Percentiles rank a stretch among this genome's conserved stretches.
These are phyloP conservation scores for Fragosphaeria purpurea DNA, from an alignment of 2,329 filamentous ascomycete genomes.

Conservation along the genomic window DNA sequence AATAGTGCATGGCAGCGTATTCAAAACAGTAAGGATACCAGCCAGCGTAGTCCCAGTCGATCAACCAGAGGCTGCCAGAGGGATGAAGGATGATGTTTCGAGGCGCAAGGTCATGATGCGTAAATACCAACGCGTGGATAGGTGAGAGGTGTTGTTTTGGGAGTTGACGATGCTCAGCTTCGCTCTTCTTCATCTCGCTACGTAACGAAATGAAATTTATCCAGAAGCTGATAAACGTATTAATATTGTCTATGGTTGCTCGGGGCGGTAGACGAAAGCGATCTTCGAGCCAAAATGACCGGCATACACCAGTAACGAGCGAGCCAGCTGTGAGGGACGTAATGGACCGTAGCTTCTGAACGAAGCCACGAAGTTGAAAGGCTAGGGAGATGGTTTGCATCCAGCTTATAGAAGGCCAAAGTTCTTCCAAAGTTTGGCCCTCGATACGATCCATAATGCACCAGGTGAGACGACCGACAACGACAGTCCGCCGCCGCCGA, in stretches of 20 bases:
- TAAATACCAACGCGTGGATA: slow-evolving; percentile 5
- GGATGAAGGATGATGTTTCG: slow-evolving; percentile 8
- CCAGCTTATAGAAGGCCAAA: slow-evolving; percentile 7
- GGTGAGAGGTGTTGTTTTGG: slow-evolving; percentile 6
- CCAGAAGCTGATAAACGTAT: slow-evolving; percentile 5
- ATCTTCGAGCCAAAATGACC: slow-evolving; percentile 9
- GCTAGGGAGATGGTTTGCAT: slow-evolving; percentile 5
- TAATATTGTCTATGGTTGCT: slow-evolving; percentile 4
- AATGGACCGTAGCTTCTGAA: slow-evolving; percentile 4
- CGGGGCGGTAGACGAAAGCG: slow-evolving; percentile 4
- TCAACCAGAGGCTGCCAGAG: slow-evolving; percentile 7
- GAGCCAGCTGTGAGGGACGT: slow-evolving; percentile 5
- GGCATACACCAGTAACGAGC: slow-evolving; percentile 6
- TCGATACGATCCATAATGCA: slow-evolving; percentile 5
- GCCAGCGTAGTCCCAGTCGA: slow-evolving; percentile 9
- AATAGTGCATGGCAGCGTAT: slow-evolving; percentile 8
- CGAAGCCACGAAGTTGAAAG: slow-evolving; percentile 5
- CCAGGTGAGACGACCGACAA: slow-evolving; percentile 2
- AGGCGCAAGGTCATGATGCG: slow-evolving; percentile 8
- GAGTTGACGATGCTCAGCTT: slow-evolving; percentile 4
- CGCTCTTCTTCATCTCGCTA: slow-evolving; percentile 2
- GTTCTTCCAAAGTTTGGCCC: slow-evolving; percentile 5
- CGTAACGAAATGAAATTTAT: slow-evolving; percentile 4
- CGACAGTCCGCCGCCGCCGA: slow-evolving; percentile 3
- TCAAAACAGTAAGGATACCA: slow-evolving; percentile 7